These are phyloP conservation scores for Aspergillus biplanus DNA, from an alignment of 495 filamentous ascomycete genomes.

Conservation along the genomic window DNA sequence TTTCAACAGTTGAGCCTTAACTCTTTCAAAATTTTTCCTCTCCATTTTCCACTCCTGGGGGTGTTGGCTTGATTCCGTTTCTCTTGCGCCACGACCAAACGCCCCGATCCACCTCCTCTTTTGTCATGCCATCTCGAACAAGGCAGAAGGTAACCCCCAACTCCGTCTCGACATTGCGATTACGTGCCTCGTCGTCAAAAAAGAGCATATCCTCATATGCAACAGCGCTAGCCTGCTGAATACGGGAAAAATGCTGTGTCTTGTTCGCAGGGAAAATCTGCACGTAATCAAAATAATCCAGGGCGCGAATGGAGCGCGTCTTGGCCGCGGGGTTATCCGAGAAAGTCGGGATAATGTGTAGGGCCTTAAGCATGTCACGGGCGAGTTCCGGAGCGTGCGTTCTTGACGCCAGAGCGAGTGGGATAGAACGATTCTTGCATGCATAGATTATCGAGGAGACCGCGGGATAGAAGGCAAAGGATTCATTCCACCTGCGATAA, in stretches of 20 bases:
- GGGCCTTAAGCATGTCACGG: slow-evolving; percentile 74
- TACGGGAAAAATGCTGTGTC: slow-evolving; percentile 75
- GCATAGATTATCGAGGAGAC: slow-evolving; percentile 72
- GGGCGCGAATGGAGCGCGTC: slow-evolving; percentile 51
- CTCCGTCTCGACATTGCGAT: slow-evolving; percentile 78
- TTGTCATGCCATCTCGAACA: slow-evolving; percentile 79
- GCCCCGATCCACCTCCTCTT: slow-evolving; percentile 77
- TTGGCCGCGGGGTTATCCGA: slow-evolving; percentile 44
- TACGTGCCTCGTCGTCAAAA: slow-evolving; percentile 91
- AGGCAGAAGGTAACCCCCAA: slow-evolving; percentile 83
- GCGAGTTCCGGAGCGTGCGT: slow-evolving; percentile 81
- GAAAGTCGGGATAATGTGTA: slow-evolving; percentile 64
- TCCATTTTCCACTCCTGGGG: slow-evolving; percentile 6
- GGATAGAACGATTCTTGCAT: slow-evolving; percentile 58
- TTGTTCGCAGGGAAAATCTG: slow-evolving; percentile 93
- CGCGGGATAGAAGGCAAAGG: slow-evolving; percentile 79
- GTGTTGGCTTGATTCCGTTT: slow-evolving; percentile 53
- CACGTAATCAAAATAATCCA: slow-evolving; percentile 78
- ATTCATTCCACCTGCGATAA: slow-evolving; percentile 65
- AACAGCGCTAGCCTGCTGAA: slow-evolving; percentile 67
- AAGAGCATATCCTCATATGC: slow-evolving; percentile 87
- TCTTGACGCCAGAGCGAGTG: slow-evolving; percentile 78
- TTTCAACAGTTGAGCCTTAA: background rate
- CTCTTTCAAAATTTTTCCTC: background rate
- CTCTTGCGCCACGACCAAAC: slow-evolving; percentile 81